These are phyloP conservation scores for Solanum chmielewskii DNA, from an alignment of 257 asterid genomes.

Conservation along the genomic window DNA sequence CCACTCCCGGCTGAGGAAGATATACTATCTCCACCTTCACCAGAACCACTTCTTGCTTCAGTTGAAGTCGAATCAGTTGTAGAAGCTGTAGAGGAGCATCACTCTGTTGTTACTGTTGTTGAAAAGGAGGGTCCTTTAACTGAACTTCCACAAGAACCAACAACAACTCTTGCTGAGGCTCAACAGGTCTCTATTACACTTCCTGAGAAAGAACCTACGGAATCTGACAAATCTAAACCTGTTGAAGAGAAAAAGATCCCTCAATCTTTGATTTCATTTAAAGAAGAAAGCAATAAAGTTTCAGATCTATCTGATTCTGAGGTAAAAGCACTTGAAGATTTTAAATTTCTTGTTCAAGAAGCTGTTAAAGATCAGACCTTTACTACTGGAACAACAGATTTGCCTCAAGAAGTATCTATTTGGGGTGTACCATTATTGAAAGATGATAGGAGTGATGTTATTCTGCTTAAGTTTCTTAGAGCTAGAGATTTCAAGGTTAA, in stretches of 20 bases:
- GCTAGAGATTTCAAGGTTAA: slow-evolving; percentile 79
- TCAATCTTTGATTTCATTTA: slow-evolving; percentile 40
- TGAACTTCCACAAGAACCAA: slow-evolving; percentile 9
- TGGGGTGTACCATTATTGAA: slow-evolving; percentile 75
- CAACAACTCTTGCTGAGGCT: background rate
- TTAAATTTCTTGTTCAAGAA: slow-evolving; percentile 40
- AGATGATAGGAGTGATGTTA: slow-evolving; percentile 64
- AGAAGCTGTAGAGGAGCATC: slow-evolving; percentile 15
- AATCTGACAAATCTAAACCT: slow-evolving; percentile 12
- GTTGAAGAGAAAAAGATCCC: slow-evolving; percentile 32
- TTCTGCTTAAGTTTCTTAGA: slow-evolving; percentile 70
- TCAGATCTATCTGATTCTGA: slow-evolving; percentile 64
- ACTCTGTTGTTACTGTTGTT: slow-evolving; percentile 25
- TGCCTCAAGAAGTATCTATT: slow-evolving; percentile 38
- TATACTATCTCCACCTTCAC: background rate
- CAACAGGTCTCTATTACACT: slow-evolving; percentile 27
- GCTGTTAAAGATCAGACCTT: slow-evolving; percentile 23
- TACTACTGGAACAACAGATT: background rate
- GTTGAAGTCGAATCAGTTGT: slow-evolving; percentile 11
- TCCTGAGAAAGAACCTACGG: slow-evolving; percentile 21
- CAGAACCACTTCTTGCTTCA: slow-evolving; percentile 58
- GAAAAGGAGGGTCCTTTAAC: slow-evolving; percentile 38
- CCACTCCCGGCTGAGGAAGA: slow-evolving; percentile 9
- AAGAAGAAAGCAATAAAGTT: slow-evolving; percentile 59
- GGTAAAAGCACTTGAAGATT: slow-evolving; percentile 36